Conservation (phyloP, 805 yeast species). For the Cyberlindnera mrakii region DNA sequence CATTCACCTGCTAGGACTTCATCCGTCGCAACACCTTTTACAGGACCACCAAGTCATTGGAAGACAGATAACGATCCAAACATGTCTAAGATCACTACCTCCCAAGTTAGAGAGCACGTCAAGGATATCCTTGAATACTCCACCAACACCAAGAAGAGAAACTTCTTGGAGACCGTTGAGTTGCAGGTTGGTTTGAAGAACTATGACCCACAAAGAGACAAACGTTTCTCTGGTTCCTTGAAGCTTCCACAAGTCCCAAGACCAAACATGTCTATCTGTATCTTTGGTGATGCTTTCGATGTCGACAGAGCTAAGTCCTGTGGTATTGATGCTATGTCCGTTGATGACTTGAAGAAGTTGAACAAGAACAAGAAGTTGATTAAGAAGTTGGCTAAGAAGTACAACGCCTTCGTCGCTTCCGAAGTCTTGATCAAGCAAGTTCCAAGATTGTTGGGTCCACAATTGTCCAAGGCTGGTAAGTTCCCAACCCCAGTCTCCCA, state of each 20-base stretch:
- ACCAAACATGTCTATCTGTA: slow-evolving; percentile 99
- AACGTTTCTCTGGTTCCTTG: slow-evolving; percentile 99
- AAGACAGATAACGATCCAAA: slow-evolving; percentile 51
- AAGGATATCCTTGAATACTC: slow-evolving; percentile 86
- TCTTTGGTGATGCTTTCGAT: slow-evolving; percentile 99
- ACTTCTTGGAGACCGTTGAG: slow-evolving; percentile 99
- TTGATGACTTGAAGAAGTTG: slow-evolving; percentile 98
- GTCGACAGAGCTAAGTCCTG: slow-evolving; percentile 99
- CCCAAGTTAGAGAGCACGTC: slow-evolving; percentile 97
- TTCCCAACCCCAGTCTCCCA: slow-evolving; percentile 99
- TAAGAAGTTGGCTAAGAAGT: slow-evolving; percentile 99
- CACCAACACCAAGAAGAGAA: slow-evolving; percentile 97
- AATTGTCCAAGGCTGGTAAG: slow-evolving; percentile 99
- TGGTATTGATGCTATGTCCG: slow-evolving; percentile 99
- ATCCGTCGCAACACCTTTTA: slow-evolving; percentile 41
- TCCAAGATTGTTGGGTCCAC: slow-evolving; percentile 99
- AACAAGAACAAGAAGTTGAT: slow-evolving; percentile 99
- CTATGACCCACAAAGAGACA: slow-evolving; percentile 99
- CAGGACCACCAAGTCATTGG: slow-evolving; percentile 60
- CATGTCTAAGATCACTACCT: slow-evolving; percentile 85
- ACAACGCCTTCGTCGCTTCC: slow-evolving; percentile 99
- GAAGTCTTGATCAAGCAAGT: slow-evolving; percentile 99
- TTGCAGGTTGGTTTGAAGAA: slow-evolving; percentile 99
- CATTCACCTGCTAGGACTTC: not conserved
- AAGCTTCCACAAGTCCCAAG: slow-evolving; percentile 98